Percentiles rank a stretch among this genome's conserved stretches.
These are phyloP conservation scores for Polygonum maritimum DNA, from an alignment of 148 eudicot genomes.

Conservation along the genomic window DNA sequence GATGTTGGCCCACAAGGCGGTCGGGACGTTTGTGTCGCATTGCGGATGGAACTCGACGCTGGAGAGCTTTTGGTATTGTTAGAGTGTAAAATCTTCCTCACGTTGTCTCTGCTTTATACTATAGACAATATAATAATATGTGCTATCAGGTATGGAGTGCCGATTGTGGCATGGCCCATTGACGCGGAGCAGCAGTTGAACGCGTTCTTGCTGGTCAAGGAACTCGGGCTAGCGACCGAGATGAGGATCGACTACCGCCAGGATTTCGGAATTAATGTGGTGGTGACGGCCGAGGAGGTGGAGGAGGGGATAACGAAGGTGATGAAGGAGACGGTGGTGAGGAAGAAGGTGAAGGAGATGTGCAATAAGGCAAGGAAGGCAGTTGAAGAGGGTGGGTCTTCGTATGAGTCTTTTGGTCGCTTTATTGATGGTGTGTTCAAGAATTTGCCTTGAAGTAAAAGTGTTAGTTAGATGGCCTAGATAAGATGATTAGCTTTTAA, in stretches of 20 bases:
- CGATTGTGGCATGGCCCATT: slow-evolving; percentile 11
- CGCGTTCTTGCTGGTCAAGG: slow-evolving; percentile 1
- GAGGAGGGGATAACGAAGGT: slow-evolving; percentile 13
- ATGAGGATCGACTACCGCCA: not conserved
- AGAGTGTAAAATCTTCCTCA: too few species aligned
- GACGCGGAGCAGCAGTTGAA: slow-evolving; percentile 8
- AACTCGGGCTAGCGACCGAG: slow-evolving; percentile 7
- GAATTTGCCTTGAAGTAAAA: not conserved
- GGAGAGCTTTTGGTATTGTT: slow-evolving; percentile 12
- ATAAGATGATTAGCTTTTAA: too few species aligned
- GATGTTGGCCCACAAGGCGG: slow-evolving; percentile 12
- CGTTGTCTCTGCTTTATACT: too few species aligned
- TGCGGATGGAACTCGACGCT: slow-evolving; percentile 13
- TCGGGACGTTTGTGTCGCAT: slow-evolving; percentile 20
- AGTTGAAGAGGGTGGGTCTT: not conserved
- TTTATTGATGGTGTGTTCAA: not conserved
- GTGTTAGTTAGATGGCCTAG: too few species aligned
- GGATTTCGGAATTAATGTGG: not conserved
- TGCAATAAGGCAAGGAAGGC: slow-evolving; percentile 4
- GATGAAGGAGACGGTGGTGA: slow-evolving; percentile 1
- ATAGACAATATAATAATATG: too few species aligned
- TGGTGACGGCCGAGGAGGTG: slow-evolving; percentile 1
- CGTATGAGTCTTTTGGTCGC: not conserved
- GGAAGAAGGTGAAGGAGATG: slow-evolving; percentile 15
- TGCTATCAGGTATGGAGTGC: slow-evolving; percentile 11